These are phyloP conservation scores for Farysia itapuensis DNA, from an alignment of 1,284 basidiomycete species.

Conservation along the genomic window DNA sequence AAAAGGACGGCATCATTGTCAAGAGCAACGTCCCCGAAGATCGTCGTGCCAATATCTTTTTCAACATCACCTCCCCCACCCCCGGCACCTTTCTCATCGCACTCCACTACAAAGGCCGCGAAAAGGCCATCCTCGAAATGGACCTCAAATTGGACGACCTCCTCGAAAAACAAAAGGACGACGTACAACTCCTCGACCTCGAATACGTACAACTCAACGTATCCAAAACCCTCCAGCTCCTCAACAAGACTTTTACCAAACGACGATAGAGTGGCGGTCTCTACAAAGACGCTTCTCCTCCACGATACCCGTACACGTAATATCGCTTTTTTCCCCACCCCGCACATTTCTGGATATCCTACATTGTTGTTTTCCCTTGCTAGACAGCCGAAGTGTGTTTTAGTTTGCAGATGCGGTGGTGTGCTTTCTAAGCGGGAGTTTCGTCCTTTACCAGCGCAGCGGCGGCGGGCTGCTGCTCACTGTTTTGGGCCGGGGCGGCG, in stretches of 20 bases:
- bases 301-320: background rate
- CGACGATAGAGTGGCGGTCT: slow-evolving; percentile 22
- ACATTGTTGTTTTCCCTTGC: background rate
- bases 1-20: slow-evolving; percentile 99
- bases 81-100: slow-evolving; percentile 99
- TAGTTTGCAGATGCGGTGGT: background rate
- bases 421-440: too few relatives aligned
- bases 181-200: slow-evolving; percentile 88
- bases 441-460: too few relatives aligned
- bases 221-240: slow-evolving; percentile 82
- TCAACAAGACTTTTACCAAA: slow-evolving; percentile 60
- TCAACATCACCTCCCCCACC: slow-evolving; percentile 95
- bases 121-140: slow-evolving; percentile 99
- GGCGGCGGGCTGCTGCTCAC: too few relatives aligned
- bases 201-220: slow-evolving; percentile 98
- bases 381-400: background rate
- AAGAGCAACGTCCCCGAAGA: slow-evolving; percentile 98
- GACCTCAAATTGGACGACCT: slow-evolving; percentile 98
- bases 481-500: too few relatives aligned
- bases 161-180: slow-evolving; percentile 97
- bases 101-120: slow-evolving; percentile 96
- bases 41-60: slow-evolving; percentile 88
- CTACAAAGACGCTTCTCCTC: background rate
- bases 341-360: background rate
- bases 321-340: too few relatives aligned